These are phyloP conservation scores for Tylopilus orsonianus DNA, from an alignment of 1,284 basidiomycete species.

Conservation along the genomic window DNA sequence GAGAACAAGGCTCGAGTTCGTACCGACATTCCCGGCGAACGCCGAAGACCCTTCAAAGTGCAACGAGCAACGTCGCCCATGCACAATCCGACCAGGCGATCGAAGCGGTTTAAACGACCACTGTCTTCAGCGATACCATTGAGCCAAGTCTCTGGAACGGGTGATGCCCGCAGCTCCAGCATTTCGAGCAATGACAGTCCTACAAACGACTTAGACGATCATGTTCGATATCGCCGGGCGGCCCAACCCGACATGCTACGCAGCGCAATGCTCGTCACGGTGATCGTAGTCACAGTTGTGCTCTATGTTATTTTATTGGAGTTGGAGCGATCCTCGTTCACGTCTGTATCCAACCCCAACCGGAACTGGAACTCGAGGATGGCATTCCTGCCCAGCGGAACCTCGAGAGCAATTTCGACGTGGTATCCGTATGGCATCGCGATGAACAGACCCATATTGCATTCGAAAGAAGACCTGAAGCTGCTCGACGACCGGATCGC, in stretches of 20 bases:
- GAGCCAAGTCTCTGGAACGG: background rate
- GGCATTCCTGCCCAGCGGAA: background rate
- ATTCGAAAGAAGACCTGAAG: background rate
- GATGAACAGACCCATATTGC: background rate
- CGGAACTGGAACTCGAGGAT: background rate
- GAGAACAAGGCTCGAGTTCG: too few species aligned
- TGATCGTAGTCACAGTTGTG: constrained; percentile 26
- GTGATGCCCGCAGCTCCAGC: background rate
- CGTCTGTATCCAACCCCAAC: background rate
- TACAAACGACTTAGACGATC: too few species aligned
- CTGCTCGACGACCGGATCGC: background rate
- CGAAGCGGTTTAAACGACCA: constrained; percentile 14
- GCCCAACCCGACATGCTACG: constrained; percentile 14
- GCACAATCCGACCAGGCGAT: constrained; percentile 13
- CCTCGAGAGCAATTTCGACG: background rate
- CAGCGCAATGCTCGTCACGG: constrained; percentile 14
- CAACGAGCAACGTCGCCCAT: too few species aligned
- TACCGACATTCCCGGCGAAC: too few species aligned
- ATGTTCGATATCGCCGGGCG: constrained; percentile 7
- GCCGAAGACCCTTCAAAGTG: too few species aligned
- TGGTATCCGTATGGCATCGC: background rate
- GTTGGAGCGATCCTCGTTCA: constrained; percentile 19
- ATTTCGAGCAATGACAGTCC: background rate
- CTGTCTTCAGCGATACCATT: background rate
- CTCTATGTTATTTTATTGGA: constrained; percentile 29